phyloP scores from a whole-genome alignment of 1,284 basidiomycete species.

The Cutaneotrichosporon curvatum region DNA sequence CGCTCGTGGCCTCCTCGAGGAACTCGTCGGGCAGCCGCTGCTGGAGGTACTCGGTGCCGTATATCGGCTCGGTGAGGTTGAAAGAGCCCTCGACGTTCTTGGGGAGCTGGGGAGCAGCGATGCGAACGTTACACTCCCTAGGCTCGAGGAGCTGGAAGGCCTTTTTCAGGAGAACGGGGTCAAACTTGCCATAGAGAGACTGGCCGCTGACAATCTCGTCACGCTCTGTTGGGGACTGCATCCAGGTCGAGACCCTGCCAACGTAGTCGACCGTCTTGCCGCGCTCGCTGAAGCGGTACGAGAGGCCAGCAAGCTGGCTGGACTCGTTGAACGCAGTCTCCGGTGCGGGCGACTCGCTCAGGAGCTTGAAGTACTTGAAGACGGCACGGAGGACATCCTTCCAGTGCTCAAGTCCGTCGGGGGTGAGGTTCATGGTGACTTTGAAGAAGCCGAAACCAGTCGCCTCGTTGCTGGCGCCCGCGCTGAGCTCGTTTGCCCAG shows the following conservation, averaged over 20 bases:
- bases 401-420: conserved; percentile 79
- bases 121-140: conserved; percentile 47
- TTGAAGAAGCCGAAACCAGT: conserved; percentile 87
- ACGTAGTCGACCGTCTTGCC: conserved; percentile 70
- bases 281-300: conserved; percentile 88
- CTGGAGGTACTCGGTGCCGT: conserved; percentile 74
- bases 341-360: conserved; percentile 61
- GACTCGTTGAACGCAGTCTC: conserved; percentile 74
- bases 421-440: conserved; percentile 71
- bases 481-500: conserved; percentile 75
- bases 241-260: conserved; percentile 64
- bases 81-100: conserved; percentile 56
- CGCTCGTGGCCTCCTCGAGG: conserved; percentile 56
- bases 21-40: conserved; percentile 62
- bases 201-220: conserved; percentile 71
- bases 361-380: conserved; percentile 82
- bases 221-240: conserved; percentile 62
- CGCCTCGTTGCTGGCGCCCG: conserved; percentile 60
- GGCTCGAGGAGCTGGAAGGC: conserved; percentile 63
- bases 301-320: conserved; percentile 63
- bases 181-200: conserved; percentile 70
- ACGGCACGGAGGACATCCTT: conserved; percentile 63
- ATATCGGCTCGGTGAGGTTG: conserved; percentile 68
- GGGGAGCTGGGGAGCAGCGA: conserved; percentile 52
- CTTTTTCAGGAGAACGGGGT: conserved; percentile 55